Evolutionary conservation across 257 asterid genomes (phyloP), one percentile per base, ranked within the genome.

Genomic region (Plantago major): DNA sequence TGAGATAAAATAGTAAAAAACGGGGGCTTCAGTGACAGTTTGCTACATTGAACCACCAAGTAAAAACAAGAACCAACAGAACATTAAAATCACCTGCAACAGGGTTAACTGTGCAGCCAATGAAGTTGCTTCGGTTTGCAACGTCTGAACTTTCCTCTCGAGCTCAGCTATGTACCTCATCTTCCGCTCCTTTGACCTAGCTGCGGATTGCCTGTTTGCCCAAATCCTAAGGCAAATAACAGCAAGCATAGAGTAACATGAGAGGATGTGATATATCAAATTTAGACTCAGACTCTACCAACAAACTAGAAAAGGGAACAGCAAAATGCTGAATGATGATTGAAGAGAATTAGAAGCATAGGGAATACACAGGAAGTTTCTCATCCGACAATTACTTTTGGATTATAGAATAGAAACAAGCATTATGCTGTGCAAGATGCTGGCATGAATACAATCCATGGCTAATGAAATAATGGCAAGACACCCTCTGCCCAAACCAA

Each of bases 131-230:
- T 93, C 99, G 2, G 96, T 89, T 82, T 92, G 99, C 74, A 92
- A 73, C 45, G 95, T 79, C 73, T 87, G 97, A 64, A 93, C 95
- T 76, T 93, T 89, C 79, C 97, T 87, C 79, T 93, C 99, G 72
- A 93, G 97, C 77, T 93, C 99, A 30, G 88, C 85, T 66, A 93
- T 93, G 75, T 93, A 93, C 61, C 99, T 86, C 96, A 93, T 89
- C 72, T 93, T 93, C 71, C 99, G 79, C 72, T 93, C 99, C 78
- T 93, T 89, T 58, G 99, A 93, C 76, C 99, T 82, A 28, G 97
- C 96, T 45, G 99, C 99, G 18, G 99, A 93, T 76, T 93, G 99
- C 78, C 99, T 93, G 68, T 93, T 93, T 58, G 99, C 99, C 97
- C 99, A 93, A 72, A 93, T 87, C 84, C 97, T 89, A 73, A 70